A percentile compares a stretch with the other conserved stretches of the same genome.
phyloP scores from a whole-genome alignment of 768 basidiomycete genomes.

The Clathrus columnatus region DNA sequence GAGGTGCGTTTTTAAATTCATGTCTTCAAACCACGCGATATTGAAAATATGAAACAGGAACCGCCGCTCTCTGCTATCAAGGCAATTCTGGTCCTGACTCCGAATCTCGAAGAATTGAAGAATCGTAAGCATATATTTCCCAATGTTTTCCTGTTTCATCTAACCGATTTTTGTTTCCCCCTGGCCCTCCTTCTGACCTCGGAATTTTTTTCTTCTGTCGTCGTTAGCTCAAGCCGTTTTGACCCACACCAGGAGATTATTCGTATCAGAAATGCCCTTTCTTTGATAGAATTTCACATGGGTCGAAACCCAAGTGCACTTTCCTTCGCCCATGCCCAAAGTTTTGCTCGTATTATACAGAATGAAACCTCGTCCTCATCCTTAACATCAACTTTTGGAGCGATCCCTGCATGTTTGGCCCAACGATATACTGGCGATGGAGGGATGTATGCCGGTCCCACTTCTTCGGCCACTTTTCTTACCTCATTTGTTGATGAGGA shows the following conservation, averaged over 20 bases:
- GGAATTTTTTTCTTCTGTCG: constrained; percentile 21
- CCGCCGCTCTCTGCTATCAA: constrained; percentile 73
- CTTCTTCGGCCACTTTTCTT: constrained; percentile 63
- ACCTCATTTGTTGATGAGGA: constrained; percentile 26
- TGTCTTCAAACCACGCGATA: background rate
- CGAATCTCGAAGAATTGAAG: background rate
- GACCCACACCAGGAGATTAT: constrained; percentile 60
- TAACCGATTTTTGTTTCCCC: constrained; percentile 7
- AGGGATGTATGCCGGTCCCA: constrained; percentile 73
- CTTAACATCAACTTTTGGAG: background rate
- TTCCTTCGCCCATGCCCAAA: background rate
- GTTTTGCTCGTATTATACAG: background rate
- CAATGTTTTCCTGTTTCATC: constrained; percentile 2
- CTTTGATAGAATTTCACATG: constrained; percentile 47
- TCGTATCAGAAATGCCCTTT: constrained; percentile 58
- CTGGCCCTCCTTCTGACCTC: constrained; percentile 18
- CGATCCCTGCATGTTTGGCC: constrained; percentile 53
- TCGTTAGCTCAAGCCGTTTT: constrained; percentile 15
- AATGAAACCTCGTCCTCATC: background rate
- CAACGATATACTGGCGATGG: constrained; percentile 43
- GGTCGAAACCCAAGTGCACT: constrained; percentile 3
- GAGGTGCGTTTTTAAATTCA: constrained; percentile 41
- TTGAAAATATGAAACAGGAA: constrained; percentile 41
- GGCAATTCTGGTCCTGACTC: constrained; percentile 31
- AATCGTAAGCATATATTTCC: constrained; percentile 18